Base-by-base conservation (phyloP, 176 grass and related monocot genomes). In the Carex kokanica region DNA sequence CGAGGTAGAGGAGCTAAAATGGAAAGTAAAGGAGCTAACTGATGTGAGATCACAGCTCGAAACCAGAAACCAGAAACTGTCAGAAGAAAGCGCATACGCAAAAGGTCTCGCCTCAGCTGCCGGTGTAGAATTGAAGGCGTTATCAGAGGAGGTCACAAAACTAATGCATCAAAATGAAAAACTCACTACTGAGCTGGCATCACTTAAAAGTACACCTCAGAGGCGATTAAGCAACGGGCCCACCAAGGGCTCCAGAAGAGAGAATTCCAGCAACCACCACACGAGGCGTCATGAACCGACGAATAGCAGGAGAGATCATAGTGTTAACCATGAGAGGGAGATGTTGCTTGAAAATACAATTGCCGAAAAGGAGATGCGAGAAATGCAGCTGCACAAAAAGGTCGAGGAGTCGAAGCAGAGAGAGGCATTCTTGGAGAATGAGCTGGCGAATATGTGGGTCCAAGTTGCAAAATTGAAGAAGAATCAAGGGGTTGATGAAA, bases 91-190 rank as follows among this genome's bases (percentile, higher is more conserved):
- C 83, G 88, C 91, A 57, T 99, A 99, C 29, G 97, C 97, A 5
- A 99, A 94, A 92, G 93, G 93, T 14, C 87, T 99, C 68, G 97
- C 97, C 63, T 95, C 97, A 61, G 97, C 97, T 86, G 97, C 97
- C 21, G 97, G 93, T 23, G 91, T 99, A 17, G 97, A 99, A 88
- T 88, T 99, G 86, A 99, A 99, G 74, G 97, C 93, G 0, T 84
- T 99, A 34, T 99, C 97, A 20, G 97, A 99, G 90, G 97, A 99
- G 91, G 93, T 99, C 45, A 96, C 91, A 55, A 99, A 99, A 87
- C 91, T 99, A 64, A 99, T 99, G 97, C 93, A 92, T 88, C 97
- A 99, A 56, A 99, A 99, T 83, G 97, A 99, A 87, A 96, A 88
- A 86, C 86, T 99, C 82, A 87, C 83, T 10, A 70, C 81, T 75